Conservation (phyloP, 1,139 yeast genomes). For the Taphrina pruni region DNA sequence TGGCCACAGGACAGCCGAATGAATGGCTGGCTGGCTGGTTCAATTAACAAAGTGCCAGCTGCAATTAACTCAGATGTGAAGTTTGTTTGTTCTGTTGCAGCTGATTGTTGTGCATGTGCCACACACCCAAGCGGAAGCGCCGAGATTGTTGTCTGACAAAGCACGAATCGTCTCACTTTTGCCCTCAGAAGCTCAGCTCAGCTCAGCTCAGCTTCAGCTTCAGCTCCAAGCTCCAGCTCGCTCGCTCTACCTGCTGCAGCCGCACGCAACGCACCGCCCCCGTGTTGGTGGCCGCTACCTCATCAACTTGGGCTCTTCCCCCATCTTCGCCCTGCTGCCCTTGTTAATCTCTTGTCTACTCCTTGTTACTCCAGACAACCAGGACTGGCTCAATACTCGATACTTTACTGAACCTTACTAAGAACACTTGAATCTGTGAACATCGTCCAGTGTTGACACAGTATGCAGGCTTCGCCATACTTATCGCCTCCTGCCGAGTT, state of each 20-base stretch:
- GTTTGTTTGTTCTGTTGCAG: too few species aligned
- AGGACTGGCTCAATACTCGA: neutral
- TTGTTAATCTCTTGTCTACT: neutral
- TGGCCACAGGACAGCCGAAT: too few species aligned
- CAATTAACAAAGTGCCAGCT: too few species aligned
- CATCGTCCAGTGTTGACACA: neutral
- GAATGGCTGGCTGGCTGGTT: too few species aligned
- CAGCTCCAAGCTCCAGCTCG: constrained; percentile 2
- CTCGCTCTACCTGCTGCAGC: neutral
- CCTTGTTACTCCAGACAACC: neutral
- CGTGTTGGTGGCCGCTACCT: constrained; percentile 1
- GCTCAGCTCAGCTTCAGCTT: too few species aligned
- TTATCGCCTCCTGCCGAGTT: constrained; percentile 24
- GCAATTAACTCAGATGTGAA: too few species aligned
- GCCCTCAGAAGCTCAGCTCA: too few species aligned
- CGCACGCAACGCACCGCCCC: neutral
- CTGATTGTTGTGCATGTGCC: neutral
- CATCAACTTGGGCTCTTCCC: neutral
- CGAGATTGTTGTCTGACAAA: constrained; percentile 3
- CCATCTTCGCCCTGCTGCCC: neutral
- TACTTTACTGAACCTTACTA: neutral
- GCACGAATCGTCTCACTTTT: constrained; percentile 4
- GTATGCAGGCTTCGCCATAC: constrained; percentile 16
- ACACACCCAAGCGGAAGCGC: neutral
- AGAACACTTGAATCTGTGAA: neutral